Evolutionary conservation across 345 rosid genomes (phyloP), one percentile per base, ranked within the genome.

Genomic region (Turnera subulata): DNA sequence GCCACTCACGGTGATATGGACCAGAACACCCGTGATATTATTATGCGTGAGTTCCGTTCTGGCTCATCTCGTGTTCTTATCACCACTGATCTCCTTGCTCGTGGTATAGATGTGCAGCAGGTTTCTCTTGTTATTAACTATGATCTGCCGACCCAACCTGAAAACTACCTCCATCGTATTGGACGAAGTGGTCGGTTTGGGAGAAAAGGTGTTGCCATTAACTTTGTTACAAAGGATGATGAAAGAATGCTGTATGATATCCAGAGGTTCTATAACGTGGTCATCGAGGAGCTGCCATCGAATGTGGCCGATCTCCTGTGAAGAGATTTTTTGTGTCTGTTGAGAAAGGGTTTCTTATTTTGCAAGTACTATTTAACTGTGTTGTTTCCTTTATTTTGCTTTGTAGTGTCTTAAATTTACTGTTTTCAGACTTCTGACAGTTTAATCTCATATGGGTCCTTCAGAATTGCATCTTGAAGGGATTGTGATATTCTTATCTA

Each of bases 61-160:
- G 82, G 82, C 2, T 78, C 82, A 29, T 78, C 82, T 24, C 74
- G 82, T 46, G 82, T 78, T 29, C 79, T 78, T 35, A 78, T 78
- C 62, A 78, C 82, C 61, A 78, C 81, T 0, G 81, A 77, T 49
- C 81, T 77, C 44, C 45, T 77, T 45, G 81, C 78, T 42, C 81
- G 81, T 46, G 82, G 82, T 49, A 78, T 78, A 23, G 82, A 78
- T 58, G 82, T 78, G 51, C 82, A 78, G 69, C 82, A 78, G 32
- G 82, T 78, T n/a, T 78, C 82, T 1, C 76, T 78, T 5, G 82
- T 78, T 23, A 78, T 78, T 38, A 78, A 78, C 76, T 78, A 74
- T 23, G 82, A 78, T 61, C 67, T 78, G 67, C 82, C 82, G 5
- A 78, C 79, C 54, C 82, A 78, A 61, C 82, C 82, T 0, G 82